These are phyloP conservation scores for Trifolium pratense DNA, from an alignment of 306 rosid genomes.

Conservation along the genomic window DNA sequence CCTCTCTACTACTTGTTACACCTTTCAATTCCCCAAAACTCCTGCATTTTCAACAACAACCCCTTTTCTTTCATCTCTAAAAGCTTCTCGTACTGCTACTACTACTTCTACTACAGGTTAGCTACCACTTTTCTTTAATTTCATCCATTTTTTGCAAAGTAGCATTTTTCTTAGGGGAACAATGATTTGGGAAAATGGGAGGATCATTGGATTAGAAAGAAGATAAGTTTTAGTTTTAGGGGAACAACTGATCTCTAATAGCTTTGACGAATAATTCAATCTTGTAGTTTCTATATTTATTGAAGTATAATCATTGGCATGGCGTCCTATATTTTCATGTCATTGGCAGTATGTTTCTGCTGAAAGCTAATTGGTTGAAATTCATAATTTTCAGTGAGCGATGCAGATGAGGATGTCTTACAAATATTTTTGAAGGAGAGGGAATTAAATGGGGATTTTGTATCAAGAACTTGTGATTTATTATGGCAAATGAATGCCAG, in stretches of 20 bases:
- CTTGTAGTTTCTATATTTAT: slow-evolving; percentile 18
- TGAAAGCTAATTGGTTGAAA: slow-evolving; percentile 44
- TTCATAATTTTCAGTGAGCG: slow-evolving; percentile 52
- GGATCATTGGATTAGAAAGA: too few relatives aligned
- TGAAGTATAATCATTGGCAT: slow-evolving; percentile 19
- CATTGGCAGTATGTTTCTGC: background rate
- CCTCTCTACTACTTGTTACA: slow-evolving; percentile 39
- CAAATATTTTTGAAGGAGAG: slow-evolving; percentile 78
- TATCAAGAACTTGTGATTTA: slow-evolving; percentile 79
- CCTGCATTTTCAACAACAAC: slow-evolving; percentile 38
- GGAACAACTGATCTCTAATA: too few relatives aligned
- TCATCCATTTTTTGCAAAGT: slow-evolving; percentile 1
- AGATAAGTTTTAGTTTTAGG: too few relatives aligned
- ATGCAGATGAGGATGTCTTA: slow-evolving; percentile 70
- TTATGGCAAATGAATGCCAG: slow-evolving; percentile 65
- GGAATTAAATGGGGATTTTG: slow-evolving; percentile 71
- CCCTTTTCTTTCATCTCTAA: slow-evolving; percentile 42
- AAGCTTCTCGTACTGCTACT: slow-evolving; percentile 53
- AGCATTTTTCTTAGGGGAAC: background rate
- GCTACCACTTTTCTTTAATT: slow-evolving; percentile 33
- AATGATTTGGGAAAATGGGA: background rate
- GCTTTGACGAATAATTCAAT: background rate
- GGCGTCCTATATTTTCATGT: slow-evolving; percentile 25
- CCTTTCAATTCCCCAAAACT: slow-evolving; percentile 45
- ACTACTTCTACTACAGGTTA: slow-evolving; percentile 58